Conservation (phyloP, 345 rosid genomes). For the Eutrema heterophyllum region DNA sequence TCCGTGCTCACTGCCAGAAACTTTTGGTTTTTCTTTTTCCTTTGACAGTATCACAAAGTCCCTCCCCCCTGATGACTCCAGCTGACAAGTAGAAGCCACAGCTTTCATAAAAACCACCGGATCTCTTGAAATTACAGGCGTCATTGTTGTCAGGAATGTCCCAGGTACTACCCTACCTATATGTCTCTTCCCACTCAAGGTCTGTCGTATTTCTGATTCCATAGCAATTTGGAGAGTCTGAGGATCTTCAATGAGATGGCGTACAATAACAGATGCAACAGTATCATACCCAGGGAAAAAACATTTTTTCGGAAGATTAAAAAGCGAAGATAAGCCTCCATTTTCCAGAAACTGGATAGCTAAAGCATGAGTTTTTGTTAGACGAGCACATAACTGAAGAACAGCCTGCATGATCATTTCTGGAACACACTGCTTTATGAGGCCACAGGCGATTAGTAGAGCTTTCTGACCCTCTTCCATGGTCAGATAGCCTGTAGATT, state of each 20-base stretch:
- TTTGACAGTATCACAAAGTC: constrained; percentile 63
- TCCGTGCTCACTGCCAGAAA: constrained; percentile 54
- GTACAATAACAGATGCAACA: constrained; percentile 76
- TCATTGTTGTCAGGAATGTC: constrained; percentile 78
- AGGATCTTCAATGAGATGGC: constrained; percentile 97
- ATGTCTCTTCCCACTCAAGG: constrained; percentile 65
- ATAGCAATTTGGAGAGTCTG: constrained; percentile 94
- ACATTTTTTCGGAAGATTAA: constrained; percentile 76
- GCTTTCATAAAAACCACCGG: constrained; percentile 89
- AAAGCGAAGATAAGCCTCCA: constrained; percentile 75
- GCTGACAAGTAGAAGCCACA: constrained; percentile 67
- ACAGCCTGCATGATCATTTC: constrained; percentile 93
- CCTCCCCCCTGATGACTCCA: constrained; percentile 90
- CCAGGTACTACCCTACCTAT: constrained; percentile 63
- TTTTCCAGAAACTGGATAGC: constrained; percentile 84
- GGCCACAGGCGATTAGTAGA: constrained; percentile 58
- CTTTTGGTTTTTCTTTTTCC: constrained; percentile 73
- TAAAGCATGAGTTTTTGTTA: constrained; percentile 75
- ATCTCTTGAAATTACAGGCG: constrained; percentile 90
- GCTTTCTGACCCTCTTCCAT: constrained; percentile 70
- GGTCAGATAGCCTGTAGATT: constrained; percentile 72
- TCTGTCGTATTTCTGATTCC: constrained; percentile 91
- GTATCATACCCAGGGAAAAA: constrained; percentile 90
- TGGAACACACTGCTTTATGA: constrained; percentile 80
- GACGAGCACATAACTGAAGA: constrained; percentile 87